These are phyloP conservation scores for Echria macrotheca DNA, from an alignment of 495 filamentous ascomycete genomes.

Conservation along the genomic window DNA sequence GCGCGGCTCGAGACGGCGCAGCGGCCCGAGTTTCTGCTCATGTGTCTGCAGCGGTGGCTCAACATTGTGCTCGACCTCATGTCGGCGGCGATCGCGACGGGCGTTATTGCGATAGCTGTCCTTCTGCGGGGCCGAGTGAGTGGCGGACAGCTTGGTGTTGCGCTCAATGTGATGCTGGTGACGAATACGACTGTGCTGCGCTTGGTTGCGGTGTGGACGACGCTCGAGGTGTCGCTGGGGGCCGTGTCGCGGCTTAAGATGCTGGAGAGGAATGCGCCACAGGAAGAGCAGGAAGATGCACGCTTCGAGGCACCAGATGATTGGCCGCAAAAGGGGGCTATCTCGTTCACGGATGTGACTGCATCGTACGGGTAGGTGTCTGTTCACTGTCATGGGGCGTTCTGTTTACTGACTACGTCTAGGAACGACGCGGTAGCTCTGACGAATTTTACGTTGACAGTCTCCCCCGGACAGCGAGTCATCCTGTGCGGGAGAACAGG, in stretches of 20 bases:
- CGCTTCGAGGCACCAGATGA: conserved; percentile 10
- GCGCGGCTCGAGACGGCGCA: conserved; percentile 32
- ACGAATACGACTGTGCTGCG: conserved; percentile 28
- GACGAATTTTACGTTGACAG: conserved; percentile 25
- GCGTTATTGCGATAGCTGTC: conserved; percentile 42
- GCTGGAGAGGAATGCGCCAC: conserved; percentile 34
- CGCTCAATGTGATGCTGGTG: conserved; percentile 24
- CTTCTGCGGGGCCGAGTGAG: conserved; percentile 20
- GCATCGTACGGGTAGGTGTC: conserved; percentile 28
- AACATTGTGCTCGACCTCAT: conserved; percentile 39
- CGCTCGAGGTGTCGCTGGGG: conserved; percentile 48
- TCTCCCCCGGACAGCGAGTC: conserved; percentile 32
- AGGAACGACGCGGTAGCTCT: conserved; percentile 23
- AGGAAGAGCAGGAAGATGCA: conserved; percentile 20
- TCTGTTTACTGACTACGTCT: too few relatives aligned
- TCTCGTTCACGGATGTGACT: conserved; percentile 31
- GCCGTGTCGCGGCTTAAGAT: conserved; percentile 41
- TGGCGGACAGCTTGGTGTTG: conserved; percentile 25
- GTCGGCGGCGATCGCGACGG: conserved; percentile 32
- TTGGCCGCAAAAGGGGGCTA: conserved; percentile 30
- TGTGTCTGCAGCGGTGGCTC: conserved; percentile 43
- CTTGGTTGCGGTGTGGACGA: conserved; percentile 38
- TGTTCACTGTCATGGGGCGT: background rate
- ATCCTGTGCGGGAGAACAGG: conserved; percentile 32
- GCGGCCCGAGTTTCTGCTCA: conserved; percentile 36